Conservation (phyloP, 2,329 filamentous ascomycete species). For the Sporothrix brunneoviolacea region DNA sequence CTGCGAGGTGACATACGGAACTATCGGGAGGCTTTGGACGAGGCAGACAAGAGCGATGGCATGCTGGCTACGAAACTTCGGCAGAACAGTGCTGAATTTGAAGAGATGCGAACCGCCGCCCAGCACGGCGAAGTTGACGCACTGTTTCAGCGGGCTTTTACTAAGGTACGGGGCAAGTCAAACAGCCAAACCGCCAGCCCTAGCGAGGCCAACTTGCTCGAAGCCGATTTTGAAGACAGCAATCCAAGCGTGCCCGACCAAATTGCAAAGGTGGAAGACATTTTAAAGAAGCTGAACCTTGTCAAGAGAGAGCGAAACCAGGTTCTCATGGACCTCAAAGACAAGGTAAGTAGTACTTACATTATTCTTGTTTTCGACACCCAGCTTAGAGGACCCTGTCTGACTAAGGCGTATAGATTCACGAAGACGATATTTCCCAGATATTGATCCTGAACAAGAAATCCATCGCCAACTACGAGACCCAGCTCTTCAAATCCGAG, state of each 20-base stretch:
- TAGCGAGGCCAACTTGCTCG: slow-evolving; percentile 72
- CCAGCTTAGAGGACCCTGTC: too few species aligned
- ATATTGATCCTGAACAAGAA: slow-evolving; percentile 98
- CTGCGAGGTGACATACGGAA: slow-evolving; percentile 79
- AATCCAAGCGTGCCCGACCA: slow-evolving; percentile 79
- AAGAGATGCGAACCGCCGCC: slow-evolving; percentile 88
- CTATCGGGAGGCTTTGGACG: slow-evolving; percentile 82
- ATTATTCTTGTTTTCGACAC: too few species aligned
- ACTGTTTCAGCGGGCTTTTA: slow-evolving; percentile 80
- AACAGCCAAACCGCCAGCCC: slow-evolving; percentile 56
- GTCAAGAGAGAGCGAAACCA: slow-evolving; percentile 89
- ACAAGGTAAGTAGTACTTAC: slow-evolving; percentile 76
- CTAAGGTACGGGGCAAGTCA: slow-evolving; percentile 64
- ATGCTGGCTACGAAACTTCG: slow-evolving; percentile 77
- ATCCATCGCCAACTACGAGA: slow-evolving; percentile 84
- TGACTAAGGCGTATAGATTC: too few species aligned
- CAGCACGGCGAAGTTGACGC: slow-evolving; percentile 81
- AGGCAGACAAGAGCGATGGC: slow-evolving; percentile 78
- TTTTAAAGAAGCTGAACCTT: slow-evolving; percentile 83
- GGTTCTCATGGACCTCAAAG: slow-evolving; percentile 92
- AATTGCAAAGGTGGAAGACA: slow-evolving; percentile 79
- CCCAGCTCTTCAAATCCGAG: slow-evolving; percentile 87
- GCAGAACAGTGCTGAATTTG: slow-evolving; percentile 82
- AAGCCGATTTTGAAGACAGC: slow-evolving; percentile 82
- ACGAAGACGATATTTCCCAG: slow-evolving; percentile 95